Conservation (phyloP, 2,329 filamentous ascomycete species). For the Arthrocladium fulminans region DNA sequence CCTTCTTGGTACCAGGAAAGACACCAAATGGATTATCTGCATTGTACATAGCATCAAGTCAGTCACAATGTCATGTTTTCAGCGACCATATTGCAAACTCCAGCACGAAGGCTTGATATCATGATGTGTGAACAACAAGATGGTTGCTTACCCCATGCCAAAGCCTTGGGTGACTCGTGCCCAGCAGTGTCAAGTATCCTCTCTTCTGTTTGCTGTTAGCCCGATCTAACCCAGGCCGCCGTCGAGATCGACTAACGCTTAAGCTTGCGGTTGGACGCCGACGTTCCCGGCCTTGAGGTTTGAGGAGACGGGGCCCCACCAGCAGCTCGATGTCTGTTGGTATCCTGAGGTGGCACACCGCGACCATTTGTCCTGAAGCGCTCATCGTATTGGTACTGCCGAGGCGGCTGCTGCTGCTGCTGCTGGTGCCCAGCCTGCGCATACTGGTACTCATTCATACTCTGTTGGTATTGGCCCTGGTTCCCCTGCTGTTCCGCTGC, state of each 20-base stretch:
- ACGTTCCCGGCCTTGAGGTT: constrained; percentile 1
- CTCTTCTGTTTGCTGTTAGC: constrained; percentile 21
- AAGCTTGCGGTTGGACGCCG: constrained; percentile 12
- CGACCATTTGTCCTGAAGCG: constrained; percentile 15
- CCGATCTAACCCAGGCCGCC: constrained; percentile 7
- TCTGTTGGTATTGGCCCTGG: neutral
- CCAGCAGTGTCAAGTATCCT: constrained; percentile 17
- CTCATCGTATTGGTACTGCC: constrained; percentile 20
- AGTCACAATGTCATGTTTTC: neutral
- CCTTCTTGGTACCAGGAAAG: constrained; percentile 29
- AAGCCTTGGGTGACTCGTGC: constrained; percentile 31
- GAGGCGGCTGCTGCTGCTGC: constrained; percentile 5
- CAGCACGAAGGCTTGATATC: neutral
- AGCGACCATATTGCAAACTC: no score
- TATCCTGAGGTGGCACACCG: neutral
- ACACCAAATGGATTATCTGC: constrained; percentile 41
- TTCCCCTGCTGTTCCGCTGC: neutral
- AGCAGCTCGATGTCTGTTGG: neutral
- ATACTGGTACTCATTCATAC: neutral
- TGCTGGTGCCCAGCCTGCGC: neutral
- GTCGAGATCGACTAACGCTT: constrained; percentile 24
- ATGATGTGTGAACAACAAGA: neutral
- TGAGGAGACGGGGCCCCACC: constrained; percentile 12
- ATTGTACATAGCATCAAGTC: neutral
- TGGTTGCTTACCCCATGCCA: constrained; percentile 28